Base-by-base conservation (phyloP, 208 protist genomes). In the Leishmania martiniquensis region DNA sequence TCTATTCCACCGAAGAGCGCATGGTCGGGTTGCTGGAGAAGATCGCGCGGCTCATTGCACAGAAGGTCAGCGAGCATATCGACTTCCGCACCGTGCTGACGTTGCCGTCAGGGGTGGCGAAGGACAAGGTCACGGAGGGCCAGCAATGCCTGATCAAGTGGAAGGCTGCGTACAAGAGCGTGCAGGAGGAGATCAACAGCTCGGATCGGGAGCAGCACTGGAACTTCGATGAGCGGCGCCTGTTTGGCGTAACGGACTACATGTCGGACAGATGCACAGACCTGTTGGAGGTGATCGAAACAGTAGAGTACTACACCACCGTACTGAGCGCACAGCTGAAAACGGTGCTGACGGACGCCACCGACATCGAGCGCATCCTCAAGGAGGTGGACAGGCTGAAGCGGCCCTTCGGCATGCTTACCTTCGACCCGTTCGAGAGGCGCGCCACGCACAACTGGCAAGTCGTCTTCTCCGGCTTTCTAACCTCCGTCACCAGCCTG, bases 1-100 rank as follows among this genome's bases (percentile, higher is more conserved):
- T 99, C 89, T 99, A 99, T 92, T 99, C 99, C 85, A 99, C 96
- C 10, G 99, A 99, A 85, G 98, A 99, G 79, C 89, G 97, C 32
- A 99, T 99, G 98, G 95, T 98, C 22, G 96, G 98, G 15, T 85
- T 99, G 71, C 91, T 99, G 77, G 97, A 99, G 82, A 97, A 99
- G 79, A 99, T 99, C 79, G 97, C 98, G 2, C 92, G 97, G 76
- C 87, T 99, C 71, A 99, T 99, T 80, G 93, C 97, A 57, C 90
- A 98, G 77, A 98, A 99, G 83, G 98, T 99, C 34, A 92, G 90
- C 71, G 85, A 94, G 73, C 93, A 98, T 81, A 97, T 99, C 80
- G 95, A 98, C 81, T 93, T 99, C 83, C 94, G 92, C 76, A 92
- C 82, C 20, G 91, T 99, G 60, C 87, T 98, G 22, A 79, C 89